Conservation (phyloP, 345 rosid genomes). For the Citrus cavaleriei region DNA sequence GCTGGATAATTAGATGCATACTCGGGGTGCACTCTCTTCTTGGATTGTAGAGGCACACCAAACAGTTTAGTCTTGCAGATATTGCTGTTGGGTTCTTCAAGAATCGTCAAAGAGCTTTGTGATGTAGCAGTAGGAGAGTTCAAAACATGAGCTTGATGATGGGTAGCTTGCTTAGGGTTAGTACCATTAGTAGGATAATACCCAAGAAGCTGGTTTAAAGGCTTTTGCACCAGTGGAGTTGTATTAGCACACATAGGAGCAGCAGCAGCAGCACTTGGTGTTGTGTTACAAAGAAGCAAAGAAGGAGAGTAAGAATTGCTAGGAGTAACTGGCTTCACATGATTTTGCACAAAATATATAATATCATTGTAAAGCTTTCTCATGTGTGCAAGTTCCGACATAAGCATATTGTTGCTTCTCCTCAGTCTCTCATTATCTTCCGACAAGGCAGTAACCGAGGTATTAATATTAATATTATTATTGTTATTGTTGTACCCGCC, state of each 20-base stretch:
- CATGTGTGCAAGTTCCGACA: slow-evolving; percentile 89
- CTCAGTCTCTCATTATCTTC: slow-evolving; percentile 85
- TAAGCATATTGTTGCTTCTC: slow-evolving; percentile 67
- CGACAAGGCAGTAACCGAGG: slow-evolving; percentile 56
- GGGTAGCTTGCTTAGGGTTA: slow-evolving; percentile 3
- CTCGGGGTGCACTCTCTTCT: slow-evolving; percentile 61
- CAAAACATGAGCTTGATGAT: slow-evolving; percentile 25
- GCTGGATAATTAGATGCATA: slow-evolving; percentile 20
- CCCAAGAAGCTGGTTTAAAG: slow-evolving; percentile 44
- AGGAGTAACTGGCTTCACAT: slow-evolving; percentile 77
- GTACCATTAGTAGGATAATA: slow-evolving; percentile 17
- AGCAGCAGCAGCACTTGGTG: neutral
- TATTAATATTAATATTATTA: neutral
- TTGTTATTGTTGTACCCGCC: slow-evolving; percentile 13
- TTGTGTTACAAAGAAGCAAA: slow-evolving; percentile 34
- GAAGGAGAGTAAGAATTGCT: slow-evolving; percentile 53
- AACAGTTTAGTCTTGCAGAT: slow-evolving; percentile 64
- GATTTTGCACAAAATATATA: slow-evolving; percentile 87
- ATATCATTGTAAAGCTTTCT: slow-evolving; percentile 89
- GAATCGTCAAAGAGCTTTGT: slow-evolving; percentile 40
- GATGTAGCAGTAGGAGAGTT: slow-evolving; percentile 36
- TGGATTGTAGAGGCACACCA: slow-evolving; percentile 70
- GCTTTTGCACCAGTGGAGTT: slow-evolving; percentile 33
- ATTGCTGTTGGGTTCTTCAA: slow-evolving; percentile 30
- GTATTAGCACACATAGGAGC: slow-evolving; percentile 24